phyloP scores from a whole-genome alignment of 352 stramenopile genomes.

The Pythium monospermum region DNA sequence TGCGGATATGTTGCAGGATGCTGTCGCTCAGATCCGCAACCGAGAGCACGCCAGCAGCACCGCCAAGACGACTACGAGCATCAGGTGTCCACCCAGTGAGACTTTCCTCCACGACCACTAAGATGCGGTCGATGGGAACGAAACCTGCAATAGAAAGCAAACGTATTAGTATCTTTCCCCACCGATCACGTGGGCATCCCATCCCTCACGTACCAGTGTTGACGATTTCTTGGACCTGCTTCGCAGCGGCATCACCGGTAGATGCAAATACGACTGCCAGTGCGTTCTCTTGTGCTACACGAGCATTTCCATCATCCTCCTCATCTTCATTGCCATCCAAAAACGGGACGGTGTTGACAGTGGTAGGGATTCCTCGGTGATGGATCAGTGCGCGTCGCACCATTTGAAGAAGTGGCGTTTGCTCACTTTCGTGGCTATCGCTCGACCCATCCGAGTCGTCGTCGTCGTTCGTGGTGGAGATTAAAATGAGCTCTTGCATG shows the following conservation, averaged over 20 bases:
- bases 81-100: too few species aligned
- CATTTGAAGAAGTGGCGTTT: not conserved
- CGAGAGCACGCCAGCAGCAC: conserved; percentile 27
- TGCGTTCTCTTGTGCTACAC: not conserved
- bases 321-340: not conserved
- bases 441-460: too few species aligned
- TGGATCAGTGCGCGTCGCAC: conserved; percentile 14
- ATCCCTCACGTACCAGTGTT: not conserved
- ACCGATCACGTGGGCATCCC: too few species aligned
- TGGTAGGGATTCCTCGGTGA: conserved; percentile 2
- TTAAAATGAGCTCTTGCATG: not conserved
- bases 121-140: not conserved
- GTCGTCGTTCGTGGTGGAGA: not conserved
- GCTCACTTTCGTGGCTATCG: too few species aligned
- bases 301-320: conserved; percentile 2
- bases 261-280: conserved; percentile 8
- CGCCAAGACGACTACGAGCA: not conserved
- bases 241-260: not conserved
- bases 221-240: conserved; percentile 3
- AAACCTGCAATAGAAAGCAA: not conserved
- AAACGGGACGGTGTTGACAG: not conserved
- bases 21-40: conserved; percentile 46
- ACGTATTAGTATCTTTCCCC: too few species aligned
- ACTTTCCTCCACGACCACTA: conserved; percentile 17
- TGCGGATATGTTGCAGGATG: conserved; percentile 46